phyloP scores from a whole-genome alignment of 176 grass and related monocot species.

The Zea mays region Zm-B73-REFERENCE-NAM-5.0 NC_050101.1:176146001-176146500 shows the following conservation, averaged over 20 bases:
- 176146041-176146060: constrained; percentile 42
- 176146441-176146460: background rate
- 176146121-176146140: background rate
- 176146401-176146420: too few species aligned
- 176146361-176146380: background rate
- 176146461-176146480: constrained; percentile 30
- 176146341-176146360: background rate
- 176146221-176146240: too few species aligned
- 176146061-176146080: constrained; percentile 24
- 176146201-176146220: too few species aligned
- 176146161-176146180: too few species aligned
- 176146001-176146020: constrained; percentile 22
- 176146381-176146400: too few species aligned
- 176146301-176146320: background rate
- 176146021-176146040: background rate
- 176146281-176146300: too few species aligned
- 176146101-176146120: background rate
- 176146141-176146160: too few species aligned
- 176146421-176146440: too few species aligned
- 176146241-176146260: too few species aligned
- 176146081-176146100: constrained; percentile 24
- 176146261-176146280: too few species aligned
- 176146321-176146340: background rate
- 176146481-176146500: constrained; percentile 24
- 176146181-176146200: too few species aligned